Percentiles rank a stretch among this genome's conserved stretches.
Evolutionary conservation across 1,284 basidiomycete species (phyloP).

Genomic region (Rhodotorula mucilaginosa): DNA sequence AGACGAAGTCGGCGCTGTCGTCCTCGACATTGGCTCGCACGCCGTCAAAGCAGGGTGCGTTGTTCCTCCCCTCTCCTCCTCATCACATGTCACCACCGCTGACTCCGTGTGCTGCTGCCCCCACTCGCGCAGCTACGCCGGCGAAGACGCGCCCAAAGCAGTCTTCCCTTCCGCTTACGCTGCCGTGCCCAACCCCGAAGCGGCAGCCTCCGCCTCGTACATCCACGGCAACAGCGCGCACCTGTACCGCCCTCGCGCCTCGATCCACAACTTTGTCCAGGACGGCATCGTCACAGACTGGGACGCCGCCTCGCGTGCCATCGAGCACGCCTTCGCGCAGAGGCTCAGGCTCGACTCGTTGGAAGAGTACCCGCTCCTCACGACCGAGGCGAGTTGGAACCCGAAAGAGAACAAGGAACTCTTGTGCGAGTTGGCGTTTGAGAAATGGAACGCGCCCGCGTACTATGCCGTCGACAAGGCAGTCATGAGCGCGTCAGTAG

Average conservation of each 20-base stretch:
- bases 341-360: slow-evolving; percentile 42
- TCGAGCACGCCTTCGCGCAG: slow-evolving; percentile 41
- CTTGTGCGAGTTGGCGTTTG: slow-evolving; percentile 95
- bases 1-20: slow-evolving; percentile 76
- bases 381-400: slow-evolving; percentile 97
- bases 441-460: slow-evolving; percentile 89
- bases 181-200: slow-evolving; percentile 55
- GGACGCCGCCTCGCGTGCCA: slow-evolving; percentile 37
- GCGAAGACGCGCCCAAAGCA: slow-evolving; percentile 92
- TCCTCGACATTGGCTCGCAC: slow-evolving; percentile 88
- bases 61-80: background rate
- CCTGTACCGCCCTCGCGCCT: slow-evolving; percentile 82
- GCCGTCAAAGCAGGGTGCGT: slow-evolving; percentile 75
- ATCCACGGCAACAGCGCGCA: slow-evolving; percentile 51
- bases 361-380: slow-evolving; percentile 83
- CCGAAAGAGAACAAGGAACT: slow-evolving; percentile 81
- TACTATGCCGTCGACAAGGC: slow-evolving; percentile 96
- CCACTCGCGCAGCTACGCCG: slow-evolving; percentile 63
- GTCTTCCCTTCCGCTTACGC: slow-evolving; percentile 89
- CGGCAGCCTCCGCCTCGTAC: slow-evolving; percentile 30
- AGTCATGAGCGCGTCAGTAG: slow-evolving; percentile 84
- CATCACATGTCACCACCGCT: background rate
- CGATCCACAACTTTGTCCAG: slow-evolving; percentile 76
- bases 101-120: background rate
- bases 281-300: slow-evolving; percentile 63